Base-by-base conservation (phyloP, 164 flowering plant genomes). In the Dillenia turbinata region DNA sequence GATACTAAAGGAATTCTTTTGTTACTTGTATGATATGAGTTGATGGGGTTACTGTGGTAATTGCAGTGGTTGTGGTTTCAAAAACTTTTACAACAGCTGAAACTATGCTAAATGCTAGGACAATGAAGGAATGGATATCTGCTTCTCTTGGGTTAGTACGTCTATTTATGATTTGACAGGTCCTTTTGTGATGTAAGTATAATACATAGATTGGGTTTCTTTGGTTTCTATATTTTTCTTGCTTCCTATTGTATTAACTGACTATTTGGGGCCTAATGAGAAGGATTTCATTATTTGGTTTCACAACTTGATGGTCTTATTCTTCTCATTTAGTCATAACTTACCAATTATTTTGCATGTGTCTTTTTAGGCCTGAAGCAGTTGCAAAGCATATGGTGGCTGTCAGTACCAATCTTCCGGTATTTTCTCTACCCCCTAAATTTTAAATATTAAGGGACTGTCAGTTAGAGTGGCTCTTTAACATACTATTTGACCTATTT, bases 321-420 rank as follows among this genome's bases (percentile, higher is more conserved):
- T 17, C 12, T 49, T 56, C 47, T 52, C 68, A 57, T 40, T 45
- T 60, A 13, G 40, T 56, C 54, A 47, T 49, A 19, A 56, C 1
- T 14, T 53, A 48, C 15, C 15, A 9, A 26, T 65, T 33, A 33
- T 45, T 59, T 16, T 16, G 10, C 52, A 15, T 24, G 49, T 10
- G 59, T 47, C 16, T 71, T 69, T 63, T 59, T 81, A 94, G 99
- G 78, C 87, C 95, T 58, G 68, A 79, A 64, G 99, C 99, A 17
- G 96, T 94, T 68, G 84, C 97, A 71, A 94, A 94, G 84, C 97
- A 94, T 73, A 94, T 94, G 99, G 96, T 94, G 62, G 99, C 99
- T 47, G 96, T 94, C 69, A 94, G 99, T 68, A 94, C 99, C 45
- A 94, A 94, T 69, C 85, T 91, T 16, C 58, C 65, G 88, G 97